These are phyloP conservation scores for Pterocarpus macrocarpus DNA, from an alignment of 306 rosid genomes.

Conservation along the genomic window DNA sequence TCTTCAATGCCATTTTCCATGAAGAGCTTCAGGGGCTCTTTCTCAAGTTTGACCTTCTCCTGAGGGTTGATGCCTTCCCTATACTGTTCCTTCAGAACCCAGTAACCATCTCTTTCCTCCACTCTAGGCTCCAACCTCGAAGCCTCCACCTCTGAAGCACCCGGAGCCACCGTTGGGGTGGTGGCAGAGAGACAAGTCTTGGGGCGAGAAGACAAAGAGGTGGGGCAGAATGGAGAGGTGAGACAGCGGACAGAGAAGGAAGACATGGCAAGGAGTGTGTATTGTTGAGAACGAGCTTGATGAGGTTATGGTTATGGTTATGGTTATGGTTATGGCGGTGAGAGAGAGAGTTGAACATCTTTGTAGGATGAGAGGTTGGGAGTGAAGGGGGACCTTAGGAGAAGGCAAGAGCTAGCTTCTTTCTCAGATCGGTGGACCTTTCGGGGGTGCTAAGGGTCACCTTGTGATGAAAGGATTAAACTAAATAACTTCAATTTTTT, in stretches of 20 bases:
- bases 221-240: conserved; percentile 51
- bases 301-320: conserved; percentile 3
- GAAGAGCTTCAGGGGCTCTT: conserved; percentile 89
- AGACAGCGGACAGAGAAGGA: conserved; percentile 69
- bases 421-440: conserved; percentile 53
- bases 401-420: conserved; percentile 57
- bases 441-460: conserved; percentile 72
- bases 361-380: conserved; percentile 59
- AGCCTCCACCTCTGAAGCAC: conserved; percentile 47
- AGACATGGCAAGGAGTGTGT: conserved; percentile 49
- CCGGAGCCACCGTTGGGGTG: conserved; percentile 58
- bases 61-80: conserved; percentile 78
- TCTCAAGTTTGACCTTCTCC: conserved; percentile 82
- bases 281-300: neutral
- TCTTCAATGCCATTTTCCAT: conserved; percentile 82
- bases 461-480: neutral
- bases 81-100: conserved; percentile 82
- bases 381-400: conserved; percentile 55
- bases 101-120: conserved; percentile 77
- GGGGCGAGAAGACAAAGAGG: conserved; percentile 44
- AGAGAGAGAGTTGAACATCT: conserved; percentile 51
- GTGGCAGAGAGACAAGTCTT: conserved; percentile 58
- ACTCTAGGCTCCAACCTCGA: conserved; percentile 80
- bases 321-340: neutral
- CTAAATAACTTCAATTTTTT: no score